Evolutionary conservation across 2,329 filamentous ascomycete species (phyloP).

Genomic region (Mycocentrospora acerina): DNA sequence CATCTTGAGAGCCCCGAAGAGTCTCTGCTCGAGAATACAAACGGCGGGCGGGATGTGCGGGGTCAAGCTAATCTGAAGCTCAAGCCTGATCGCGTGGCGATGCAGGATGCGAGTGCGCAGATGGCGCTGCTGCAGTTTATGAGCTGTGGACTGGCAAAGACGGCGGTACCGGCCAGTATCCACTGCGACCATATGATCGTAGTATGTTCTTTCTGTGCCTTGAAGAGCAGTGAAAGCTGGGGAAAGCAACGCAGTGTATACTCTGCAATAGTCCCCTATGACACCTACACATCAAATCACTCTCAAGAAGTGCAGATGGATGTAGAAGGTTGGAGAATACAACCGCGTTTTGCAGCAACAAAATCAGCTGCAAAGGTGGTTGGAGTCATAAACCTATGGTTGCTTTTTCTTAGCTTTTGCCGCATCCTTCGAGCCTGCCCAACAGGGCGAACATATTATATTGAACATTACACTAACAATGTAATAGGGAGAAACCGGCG

Average conservation of each 20-base stretch:
- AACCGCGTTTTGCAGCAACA: too few species aligned
- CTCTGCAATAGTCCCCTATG: too few species aligned
- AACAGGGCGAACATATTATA: too few species aligned
- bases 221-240: too few species aligned
- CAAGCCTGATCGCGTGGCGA: slow-evolving; percentile 95
- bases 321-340: too few species aligned
- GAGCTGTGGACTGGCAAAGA: slow-evolving; percentile 86
- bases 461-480: neutral
- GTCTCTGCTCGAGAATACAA: slow-evolving; percentile 77
- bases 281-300: too few species aligned
- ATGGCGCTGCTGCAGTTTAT: slow-evolving; percentile 99
- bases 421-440: too few species aligned
- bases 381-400: too few species aligned
- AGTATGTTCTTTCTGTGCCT: slow-evolving; percentile 3
- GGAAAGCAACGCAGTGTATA: too few species aligned
- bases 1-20: slow-evolving; percentile 90
- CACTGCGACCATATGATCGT: slow-evolving; percentile 99
- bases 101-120: slow-evolving; percentile 98
- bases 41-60: slow-evolving; percentile 80
- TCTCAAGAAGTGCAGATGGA: too few species aligned
- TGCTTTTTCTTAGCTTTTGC: neutral
- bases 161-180: slow-evolving; percentile 93
- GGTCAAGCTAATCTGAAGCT: slow-evolving; percentile 92
- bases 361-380: too few species aligned
- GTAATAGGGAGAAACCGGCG: slow-evolving; percentile 72